A percentile compares a stretch with the other conserved stretches of the same genome.
These are phyloP conservation scores for Erysimum cheiri DNA, from an alignment of 441 rosid genomes.

Conservation along the genomic window DNA sequence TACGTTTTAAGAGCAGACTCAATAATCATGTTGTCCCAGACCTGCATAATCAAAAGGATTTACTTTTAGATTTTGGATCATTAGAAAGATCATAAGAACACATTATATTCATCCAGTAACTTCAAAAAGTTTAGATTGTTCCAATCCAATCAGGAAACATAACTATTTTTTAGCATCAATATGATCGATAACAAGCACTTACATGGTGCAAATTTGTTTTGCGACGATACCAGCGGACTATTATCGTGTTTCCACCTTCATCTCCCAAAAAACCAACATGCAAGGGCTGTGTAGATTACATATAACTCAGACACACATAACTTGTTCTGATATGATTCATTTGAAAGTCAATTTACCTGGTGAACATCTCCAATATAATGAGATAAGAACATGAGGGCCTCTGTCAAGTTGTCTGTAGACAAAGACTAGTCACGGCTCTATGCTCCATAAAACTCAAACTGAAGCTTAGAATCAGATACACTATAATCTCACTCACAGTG, in stretches of 20 bases:
- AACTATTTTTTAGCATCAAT: not conserved
- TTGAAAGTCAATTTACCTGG: conserved; percentile 60
- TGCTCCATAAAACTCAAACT: not conserved
- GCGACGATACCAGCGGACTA: conserved; percentile 81
- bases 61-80: conserved; percentile 1
- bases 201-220: conserved; percentile 96
- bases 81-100: conserved; percentile 1
- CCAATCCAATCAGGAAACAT: not conserved
- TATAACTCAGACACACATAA: conserved; percentile 18
- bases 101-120: conserved; percentile 1
- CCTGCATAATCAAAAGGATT: conserved; percentile 50
- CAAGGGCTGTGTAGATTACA: conserved; percentile 64
- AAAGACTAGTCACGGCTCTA: conserved; percentile 29
- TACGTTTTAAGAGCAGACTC: conserved; percentile 82
- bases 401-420: conserved; percentile 76
- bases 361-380: conserved; percentile 91
- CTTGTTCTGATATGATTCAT: conserved; percentile 1
- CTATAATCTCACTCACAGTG: conserved; percentile 54
- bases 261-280: conserved; percentile 95
- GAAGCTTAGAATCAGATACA: conserved; percentile 22
- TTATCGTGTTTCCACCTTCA: conserved; percentile 85
- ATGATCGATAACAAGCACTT: conserved; percentile 40
- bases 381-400: conserved; percentile 91
- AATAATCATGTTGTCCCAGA: conserved; percentile 90
- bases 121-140: not conserved